Evolutionary conservation across 371 early-diverging fungal species (phyloP).

Genomic region (Apophysomyces sp.): DNA sequence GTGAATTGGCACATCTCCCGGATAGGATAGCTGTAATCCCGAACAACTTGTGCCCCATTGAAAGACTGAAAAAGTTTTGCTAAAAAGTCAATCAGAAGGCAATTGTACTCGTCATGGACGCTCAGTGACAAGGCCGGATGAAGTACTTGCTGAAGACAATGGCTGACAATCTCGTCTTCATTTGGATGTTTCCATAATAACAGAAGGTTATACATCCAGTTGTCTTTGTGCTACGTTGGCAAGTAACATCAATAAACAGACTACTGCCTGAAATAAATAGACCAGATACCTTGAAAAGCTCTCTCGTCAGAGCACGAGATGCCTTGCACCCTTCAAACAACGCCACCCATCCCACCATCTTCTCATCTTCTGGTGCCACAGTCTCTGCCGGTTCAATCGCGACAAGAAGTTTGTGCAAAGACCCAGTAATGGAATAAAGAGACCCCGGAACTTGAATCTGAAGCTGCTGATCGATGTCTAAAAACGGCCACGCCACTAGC

Average conservation of each 20-base stretch:
- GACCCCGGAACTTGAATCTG: conserved; percentile 5
- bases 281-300: conserved; percentile 14
- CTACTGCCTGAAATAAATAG: not conserved
- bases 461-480: not conserved
- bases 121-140: conserved; percentile 16
- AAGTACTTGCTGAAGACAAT: conserved; percentile 14
- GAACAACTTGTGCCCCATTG: conserved; percentile 2
- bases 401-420: conserved; percentile 2
- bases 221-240: conserved; percentile 7
- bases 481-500: not conserved
- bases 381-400: not conserved
- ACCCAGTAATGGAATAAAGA: conserved; percentile 13
- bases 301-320: conserved; percentile 13
- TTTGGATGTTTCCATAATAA: conserved; percentile 24
- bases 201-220: conserved; percentile 23
- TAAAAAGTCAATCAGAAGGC: conserved; percentile 19
- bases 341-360: conserved; percentile 13
- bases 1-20: conserved; percentile 1
- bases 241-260: not conserved
- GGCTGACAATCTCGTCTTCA: conserved; percentile 8
- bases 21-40: conserved; percentile 9
- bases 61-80: conserved; percentile 12
- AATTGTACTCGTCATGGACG: conserved; percentile 15
- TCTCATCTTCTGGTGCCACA: not conserved
- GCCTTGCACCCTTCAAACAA: conserved; percentile 22